Evolutionary conservation across 2,329 filamentous ascomycete genomes (phyloP), one percentile per base, ranked within the genome.

Genomic region (Clarireedia paspali): DNA sequence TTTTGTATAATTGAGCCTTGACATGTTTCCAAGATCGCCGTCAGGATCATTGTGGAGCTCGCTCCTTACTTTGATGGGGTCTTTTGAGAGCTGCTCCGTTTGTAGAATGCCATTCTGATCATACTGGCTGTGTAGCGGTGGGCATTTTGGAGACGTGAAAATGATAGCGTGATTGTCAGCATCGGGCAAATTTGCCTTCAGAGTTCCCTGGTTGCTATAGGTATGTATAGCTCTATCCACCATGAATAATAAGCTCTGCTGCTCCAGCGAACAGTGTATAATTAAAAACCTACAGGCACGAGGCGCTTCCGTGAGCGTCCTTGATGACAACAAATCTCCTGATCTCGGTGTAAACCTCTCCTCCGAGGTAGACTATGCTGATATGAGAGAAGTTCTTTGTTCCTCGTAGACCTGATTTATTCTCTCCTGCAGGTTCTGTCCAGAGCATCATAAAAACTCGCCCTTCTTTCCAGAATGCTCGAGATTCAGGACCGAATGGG

Each of bases 1-100:
- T 23, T 65, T 66, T n/a, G 54, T 62, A 45, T 65, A 66, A 36
- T 66, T 66, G 5, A 66, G n/a, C 17, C 63, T 54, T 9, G 62
- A 64, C 12, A 26, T 7, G 15, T 5, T 0, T 6, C 44, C 4
- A 12, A 58, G 34, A 5, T 48, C 52, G 14, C 26, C 14, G 10
- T 26, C 15, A 10, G 14, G 15, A 2, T 30, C 36, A n/a, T 20
- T 20, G 20, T 20, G 20, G 20, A 20, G 34, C 5, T 4, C 23
- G 42, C 34, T 64, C 62, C 4, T 26, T 12, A 65, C 64, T 49
- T 48, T 51, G 14, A 66, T 62, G 0, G 62, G 56, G 36, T 63
- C 60, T 20, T 60, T 63, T 38, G 6, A 50, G 1, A 65, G 50
- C 2, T 56, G 23, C 40, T 65, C 64, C 7, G 26, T 45, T 2